These are phyloP conservation scores for Hypoxylon sp. DNA, from an alignment of 2,329 filamentous ascomycete genomes.

Conservation along the genomic window DNA sequence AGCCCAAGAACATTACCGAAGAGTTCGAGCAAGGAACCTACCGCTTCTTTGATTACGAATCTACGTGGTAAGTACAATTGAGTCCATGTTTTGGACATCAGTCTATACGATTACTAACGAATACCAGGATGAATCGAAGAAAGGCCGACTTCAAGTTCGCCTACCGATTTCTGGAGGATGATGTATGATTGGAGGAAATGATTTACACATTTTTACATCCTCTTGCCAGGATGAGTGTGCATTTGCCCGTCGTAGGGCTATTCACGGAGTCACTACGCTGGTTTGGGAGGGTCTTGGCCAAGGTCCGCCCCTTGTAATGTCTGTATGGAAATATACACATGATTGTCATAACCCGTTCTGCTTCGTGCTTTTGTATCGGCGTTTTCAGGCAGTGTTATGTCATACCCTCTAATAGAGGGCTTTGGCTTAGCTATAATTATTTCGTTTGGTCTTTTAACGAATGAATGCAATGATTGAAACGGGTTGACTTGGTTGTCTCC, in stretches of 20 bases:
- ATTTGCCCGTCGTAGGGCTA: constrained; percentile 18
- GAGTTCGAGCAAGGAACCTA: constrained; percentile 99
- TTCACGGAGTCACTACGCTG: constrained; percentile 14
- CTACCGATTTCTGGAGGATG: constrained; percentile 97
- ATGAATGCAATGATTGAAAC: constrained; percentile 8
- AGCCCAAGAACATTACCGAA: constrained; percentile 98
- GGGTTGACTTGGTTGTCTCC: neutral
- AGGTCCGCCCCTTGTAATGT: constrained; percentile 21
- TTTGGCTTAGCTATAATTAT: neutral
- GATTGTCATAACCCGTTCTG: neutral
- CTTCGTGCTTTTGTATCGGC: constrained; percentile 9
- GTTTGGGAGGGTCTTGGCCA: constrained; percentile 9
- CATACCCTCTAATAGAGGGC: neutral
- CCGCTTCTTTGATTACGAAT: constrained; percentile 99
- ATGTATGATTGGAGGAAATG: constrained; percentile 71
- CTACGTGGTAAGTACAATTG: constrained; percentile 81
- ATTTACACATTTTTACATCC: neutral
- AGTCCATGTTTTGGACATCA: neutral
- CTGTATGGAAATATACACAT: constrained; percentile 39
- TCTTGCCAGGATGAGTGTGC: neutral
- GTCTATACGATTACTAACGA: constrained; percentile 34
- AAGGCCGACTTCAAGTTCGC: constrained; percentile 99
- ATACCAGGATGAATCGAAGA: constrained; percentile 91
- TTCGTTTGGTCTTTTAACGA: constrained; percentile 13
- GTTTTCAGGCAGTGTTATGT: neutral